phyloP scores from a whole-genome alignment of 2,329 filamentous ascomycete genomes.

The Trichoderma sp. region DNA sequence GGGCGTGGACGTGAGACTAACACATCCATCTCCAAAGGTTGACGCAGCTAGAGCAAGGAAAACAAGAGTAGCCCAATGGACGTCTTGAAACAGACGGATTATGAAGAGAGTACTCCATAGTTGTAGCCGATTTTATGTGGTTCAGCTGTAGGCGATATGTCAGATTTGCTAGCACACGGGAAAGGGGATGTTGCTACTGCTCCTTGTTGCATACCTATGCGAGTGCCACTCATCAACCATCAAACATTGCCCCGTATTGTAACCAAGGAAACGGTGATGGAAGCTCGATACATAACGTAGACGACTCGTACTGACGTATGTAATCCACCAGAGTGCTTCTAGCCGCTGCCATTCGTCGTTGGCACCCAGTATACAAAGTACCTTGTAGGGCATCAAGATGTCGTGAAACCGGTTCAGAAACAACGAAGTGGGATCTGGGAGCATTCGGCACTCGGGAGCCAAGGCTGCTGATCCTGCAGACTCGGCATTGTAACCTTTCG shows the following conservation, averaged over 20 bases:
- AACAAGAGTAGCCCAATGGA: neutral
- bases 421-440: neutral
- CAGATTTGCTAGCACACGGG: conserved; percentile 20
- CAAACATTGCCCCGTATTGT: neutral
- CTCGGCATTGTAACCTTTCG: neutral
- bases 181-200: neutral
- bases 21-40: neutral
- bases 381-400: neutral
- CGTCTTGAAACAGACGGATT: neutral
- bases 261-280: neutral
- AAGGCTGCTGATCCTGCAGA: neutral
- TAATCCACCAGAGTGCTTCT: neutral
- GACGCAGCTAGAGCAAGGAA: neutral
- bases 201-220: neutral
- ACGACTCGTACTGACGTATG: neutral
- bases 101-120: neutral
- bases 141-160: conserved; percentile 24
- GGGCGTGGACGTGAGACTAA: neutral
- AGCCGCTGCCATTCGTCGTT: neutral
- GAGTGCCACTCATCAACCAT: neutral
- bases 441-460: neutral
- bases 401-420: neutral
- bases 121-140: neutral
- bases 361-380: neutral
- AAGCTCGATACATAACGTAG: neutral